Evolutionary conservation across 805 yeast species (phyloP).

Genomic region (Starmerella khaoyaiensis): DNA sequence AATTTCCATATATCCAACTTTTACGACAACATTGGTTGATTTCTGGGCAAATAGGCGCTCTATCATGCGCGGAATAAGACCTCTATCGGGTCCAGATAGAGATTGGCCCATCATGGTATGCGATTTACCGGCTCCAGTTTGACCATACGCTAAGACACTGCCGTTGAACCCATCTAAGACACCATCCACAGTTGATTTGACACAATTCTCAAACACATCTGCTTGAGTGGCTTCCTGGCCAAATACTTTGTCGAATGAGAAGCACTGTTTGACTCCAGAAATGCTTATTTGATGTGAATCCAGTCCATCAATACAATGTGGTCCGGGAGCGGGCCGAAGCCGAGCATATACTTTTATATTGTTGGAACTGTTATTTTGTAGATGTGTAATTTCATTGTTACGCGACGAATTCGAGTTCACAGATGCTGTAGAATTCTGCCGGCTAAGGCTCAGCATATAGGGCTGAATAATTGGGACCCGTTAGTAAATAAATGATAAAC

Average conservation of each 20-base stretch:
- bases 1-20: conserved; percentile 66
- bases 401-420: too few species aligned
- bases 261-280: conserved; percentile 23
- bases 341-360: conserved; percentile 54
- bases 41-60: conserved; percentile 44
- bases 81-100: conserved; percentile 32
- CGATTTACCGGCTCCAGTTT: conserved; percentile 66
- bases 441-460: conserved; percentile 3
- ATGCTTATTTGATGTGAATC: conserved; percentile 6
- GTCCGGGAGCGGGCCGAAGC: conserved; percentile 43
- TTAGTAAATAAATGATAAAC: neutral
- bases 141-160: conserved; percentile 67
- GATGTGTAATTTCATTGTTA: too few species aligned
- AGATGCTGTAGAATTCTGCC: conserved; percentile 2
- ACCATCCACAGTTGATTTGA: conserved; percentile 52
- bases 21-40: conserved; percentile 43
- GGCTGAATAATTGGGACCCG: neutral
- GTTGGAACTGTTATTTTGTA: neutral
- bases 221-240: conserved; percentile 38
- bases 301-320: conserved; percentile 8
- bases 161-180: conserved; percentile 66
- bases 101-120: conserved; percentile 60
- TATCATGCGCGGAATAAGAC: conserved; percentile 62
- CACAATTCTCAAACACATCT: conserved; percentile 46
- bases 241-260: conserved; percentile 57